A percentile compares a stretch with the other conserved stretches of the same genome.
Evolutionary conservation across 1,139 yeast genomes (phyloP).

Genomic region (Scheffersomyces quercinus): DNA sequence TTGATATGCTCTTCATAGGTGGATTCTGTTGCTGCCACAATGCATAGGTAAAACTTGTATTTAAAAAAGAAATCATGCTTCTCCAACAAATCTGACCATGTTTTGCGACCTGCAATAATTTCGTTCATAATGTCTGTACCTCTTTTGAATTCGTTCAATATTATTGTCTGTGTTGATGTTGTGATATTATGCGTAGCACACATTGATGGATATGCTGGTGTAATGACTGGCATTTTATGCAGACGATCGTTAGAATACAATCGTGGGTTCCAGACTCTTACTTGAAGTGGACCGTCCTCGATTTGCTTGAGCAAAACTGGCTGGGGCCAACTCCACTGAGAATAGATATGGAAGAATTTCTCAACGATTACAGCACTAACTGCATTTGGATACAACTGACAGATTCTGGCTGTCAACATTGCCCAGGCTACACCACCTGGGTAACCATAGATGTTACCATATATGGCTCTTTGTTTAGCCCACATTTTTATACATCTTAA

Average conservation of each 20-base stretch:
- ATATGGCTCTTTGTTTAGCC: conserved; percentile 95
- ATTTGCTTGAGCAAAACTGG: conserved; percentile 90
- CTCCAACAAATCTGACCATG: conserved; percentile 74
- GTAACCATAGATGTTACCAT: conserved; percentile 93
- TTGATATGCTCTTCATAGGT: conserved; percentile 77
- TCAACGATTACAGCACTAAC: conserved; percentile 88
- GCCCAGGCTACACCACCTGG: conserved; percentile 99
- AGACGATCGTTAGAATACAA: conserved; percentile 83
- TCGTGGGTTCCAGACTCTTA: conserved; percentile 95
- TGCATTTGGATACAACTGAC: conserved; percentile 95
- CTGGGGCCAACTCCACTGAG: conserved; percentile 98
- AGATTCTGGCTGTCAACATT: conserved; percentile 93
- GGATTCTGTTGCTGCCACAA: conserved; percentile 75
- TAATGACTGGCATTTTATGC: conserved; percentile 97
- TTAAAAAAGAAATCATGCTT: conserved; percentile 80
- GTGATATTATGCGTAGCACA: conserved; percentile 98
- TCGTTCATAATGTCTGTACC: conserved; percentile 72
- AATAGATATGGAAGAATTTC: conserved; percentile 80
- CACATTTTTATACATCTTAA: conserved; percentile 89
- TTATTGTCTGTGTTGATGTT: conserved; percentile 79
- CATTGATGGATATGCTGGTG: conserved; percentile 99
- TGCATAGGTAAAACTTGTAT: conserved; percentile 83
- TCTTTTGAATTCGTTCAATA: conserved; percentile 70
- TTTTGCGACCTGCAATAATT: conserved; percentile 60
- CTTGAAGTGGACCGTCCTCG: conserved; percentile 97